Percentiles rank a stretch among this genome's conserved stretches.
phyloP scores from a whole-genome alignment of 768 basidiomycete genomes.

The Boletus patriciae region DNA sequence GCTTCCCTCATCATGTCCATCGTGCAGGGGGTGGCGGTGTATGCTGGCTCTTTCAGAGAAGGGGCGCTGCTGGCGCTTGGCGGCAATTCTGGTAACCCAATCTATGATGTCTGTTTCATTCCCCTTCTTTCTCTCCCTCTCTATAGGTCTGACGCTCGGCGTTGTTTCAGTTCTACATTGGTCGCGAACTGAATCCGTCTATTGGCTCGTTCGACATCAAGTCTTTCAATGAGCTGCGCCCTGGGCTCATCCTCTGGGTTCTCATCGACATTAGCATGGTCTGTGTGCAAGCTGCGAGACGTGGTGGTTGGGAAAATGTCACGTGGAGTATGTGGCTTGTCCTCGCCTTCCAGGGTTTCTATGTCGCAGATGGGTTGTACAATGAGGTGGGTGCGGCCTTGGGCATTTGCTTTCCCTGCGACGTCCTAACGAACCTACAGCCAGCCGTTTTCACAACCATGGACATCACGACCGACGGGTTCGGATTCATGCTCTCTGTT shows the following conservation, averaged over 20 bases:
- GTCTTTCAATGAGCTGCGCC: conserved; percentile 49
- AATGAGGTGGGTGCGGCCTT: conserved; percentile 68
- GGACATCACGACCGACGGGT: conserved; percentile 97
- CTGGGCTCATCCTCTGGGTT: conserved; percentile 82
- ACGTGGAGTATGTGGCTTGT: conserved; percentile 95
- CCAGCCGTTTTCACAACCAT: conserved; percentile 90
- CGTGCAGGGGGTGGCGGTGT: conserved; percentile 70
- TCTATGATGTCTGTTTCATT: conserved; percentile 78
- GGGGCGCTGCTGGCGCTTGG: conserved; percentile 82
- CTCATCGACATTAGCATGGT: conserved; percentile 88
- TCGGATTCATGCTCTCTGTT: conserved; percentile 96
- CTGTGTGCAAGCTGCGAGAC: conserved; percentile 84
- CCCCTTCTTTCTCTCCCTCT: neutral
- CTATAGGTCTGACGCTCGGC: neutral
- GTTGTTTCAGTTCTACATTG: conserved; percentile 77
- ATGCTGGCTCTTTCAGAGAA: conserved; percentile 64
- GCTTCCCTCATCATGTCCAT: conserved; percentile 78
- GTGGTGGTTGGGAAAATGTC: conserved; percentile 58
- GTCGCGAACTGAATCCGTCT: conserved; percentile 91
- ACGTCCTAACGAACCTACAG: conserved; percentile 38
- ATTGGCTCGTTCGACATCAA: conserved; percentile 77
- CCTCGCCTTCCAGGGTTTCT: conserved; percentile 80
- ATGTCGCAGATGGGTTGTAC: conserved; percentile 83
- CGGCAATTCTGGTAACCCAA: conserved; percentile 83
- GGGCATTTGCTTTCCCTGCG: neutral